A percentile compares a stretch with the other conserved stretches of the same genome.
Conservation (phyloP, 164 flowering plant genomes). For the Kalanchoe fedtschenkoi region DNA sequence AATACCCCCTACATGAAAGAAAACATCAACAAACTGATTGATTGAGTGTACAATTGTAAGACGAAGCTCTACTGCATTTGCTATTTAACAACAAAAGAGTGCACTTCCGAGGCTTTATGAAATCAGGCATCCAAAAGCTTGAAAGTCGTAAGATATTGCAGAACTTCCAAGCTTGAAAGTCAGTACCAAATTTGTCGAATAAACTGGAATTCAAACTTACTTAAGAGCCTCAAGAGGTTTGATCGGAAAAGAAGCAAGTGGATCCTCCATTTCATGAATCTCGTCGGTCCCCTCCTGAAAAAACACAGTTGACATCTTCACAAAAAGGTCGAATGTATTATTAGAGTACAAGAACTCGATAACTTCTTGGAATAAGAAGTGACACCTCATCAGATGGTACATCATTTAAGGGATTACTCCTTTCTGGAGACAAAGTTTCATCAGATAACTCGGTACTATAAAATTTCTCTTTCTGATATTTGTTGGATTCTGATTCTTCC, state of each 20-base stretch:
- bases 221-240: conserved; percentile 89
- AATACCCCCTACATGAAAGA: conserved; percentile 47
- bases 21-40: background rate
- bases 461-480: conserved; percentile 21
- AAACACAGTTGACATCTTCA: background rate
- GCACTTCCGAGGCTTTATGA: background rate
- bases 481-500: conserved; percentile 33
- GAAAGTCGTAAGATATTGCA: background rate
- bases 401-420: conserved; percentile 16
- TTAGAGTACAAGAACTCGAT: background rate
- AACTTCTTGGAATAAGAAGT: background rate
- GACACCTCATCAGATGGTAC: conserved; percentile 40
- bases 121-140: background rate
- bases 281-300: conserved; percentile 54
- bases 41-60: background rate
- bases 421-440: conserved; percentile 28
- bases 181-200: background rate
- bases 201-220: conserved; percentile 28
- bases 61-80: background rate
- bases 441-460: conserved; percentile 19
- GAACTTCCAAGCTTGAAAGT: background rate
- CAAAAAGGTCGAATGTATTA: background rate
- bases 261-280: conserved; percentile 48
- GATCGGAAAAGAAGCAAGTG: conserved; percentile 74
- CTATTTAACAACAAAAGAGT: background rate